Base-by-base conservation (phyloP, 106 monocot genomes). In the Platanthera guangdongensis region DNA sequence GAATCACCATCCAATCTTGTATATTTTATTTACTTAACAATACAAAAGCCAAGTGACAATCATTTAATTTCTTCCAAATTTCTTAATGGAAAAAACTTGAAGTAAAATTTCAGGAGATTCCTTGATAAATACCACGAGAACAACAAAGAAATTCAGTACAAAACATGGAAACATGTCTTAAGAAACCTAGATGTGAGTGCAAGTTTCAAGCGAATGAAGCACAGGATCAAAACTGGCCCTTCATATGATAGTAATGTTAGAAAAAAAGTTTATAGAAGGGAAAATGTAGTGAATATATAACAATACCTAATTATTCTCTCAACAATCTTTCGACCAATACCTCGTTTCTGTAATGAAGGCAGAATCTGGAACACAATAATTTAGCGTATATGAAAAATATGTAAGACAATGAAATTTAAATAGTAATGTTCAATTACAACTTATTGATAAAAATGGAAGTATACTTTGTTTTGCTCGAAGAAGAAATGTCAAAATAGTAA, bases 291-390 rank as follows among this genome's bases (percentile, higher is more conserved):
- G 21, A 60, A 21, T 7, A 60, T 60, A 39, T 39, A 30, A 30
- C 25, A 39, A 13, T 86, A 94, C 94, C 91, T 89, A 14, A 81
- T 73, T 1, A 95, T 89, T 81, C 77, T 92, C 21, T 88, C 72
- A 74, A 95, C 79, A 71, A 95, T 92, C 79, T 81, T 89, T 72
- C 77, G 84, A 75, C 92, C 95, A 75, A 95, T 95, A 5, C 92
- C 92, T 62, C 80, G 73, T 52, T 89, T 82, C 48, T 75, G 87
- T 25, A 95, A 49, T 68, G 85, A 80, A 72, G 95, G 92, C 59
- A 75, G 81, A 50, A 95, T 92, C 95, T 95, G 86, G 55, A 87
- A 90, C 45, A 53, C 73, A 75, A 80, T 77, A 54, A 81, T 81
- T 22, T 47, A 16, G 5, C 16, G 18, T 16, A 1, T 47, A 71